A percentile compares a stretch with the other conserved stretches of the same genome.
Evolutionary conservation across 331 rosid species (phyloP).

Genomic region (Quercus tomentella): DNA sequence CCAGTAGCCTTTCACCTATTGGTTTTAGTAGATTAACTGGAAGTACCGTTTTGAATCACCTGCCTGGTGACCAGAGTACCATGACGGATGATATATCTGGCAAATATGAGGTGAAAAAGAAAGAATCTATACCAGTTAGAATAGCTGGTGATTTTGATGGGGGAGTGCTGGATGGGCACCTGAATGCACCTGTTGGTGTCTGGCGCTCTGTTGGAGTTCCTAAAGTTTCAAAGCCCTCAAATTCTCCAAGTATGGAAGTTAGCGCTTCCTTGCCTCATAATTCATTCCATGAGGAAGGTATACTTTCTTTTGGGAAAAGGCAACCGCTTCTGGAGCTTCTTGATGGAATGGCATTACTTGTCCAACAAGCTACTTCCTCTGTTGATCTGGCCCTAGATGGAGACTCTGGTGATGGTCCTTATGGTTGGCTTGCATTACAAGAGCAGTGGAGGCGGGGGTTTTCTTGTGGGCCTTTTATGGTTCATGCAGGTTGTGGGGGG

Average conservation of each 20-base stretch:
- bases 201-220: constrained; percentile 93
- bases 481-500: constrained; percentile 99
- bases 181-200: constrained; percentile 89
- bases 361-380: constrained; percentile 90
- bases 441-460: constrained; percentile 98
- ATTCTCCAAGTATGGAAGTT: constrained; percentile 73
- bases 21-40: constrained; percentile 56
- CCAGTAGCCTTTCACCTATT: constrained; percentile 46
- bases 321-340: constrained; percentile 97
- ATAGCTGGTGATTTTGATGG: constrained; percentile 94
- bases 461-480: constrained; percentile 96
- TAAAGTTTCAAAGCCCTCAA: constrained; percentile 63
- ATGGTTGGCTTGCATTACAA: constrained; percentile 94
- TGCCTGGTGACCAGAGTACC: constrained; percentile 57
- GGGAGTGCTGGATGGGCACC: constrained; percentile 84
- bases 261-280: constrained; percentile 74
- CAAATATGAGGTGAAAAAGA: constrained; percentile 81
- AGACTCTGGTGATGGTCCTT: constrained; percentile 95
- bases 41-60: constrained; percentile 56
- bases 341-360: constrained; percentile 84
- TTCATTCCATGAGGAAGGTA: constrained; percentile 79
- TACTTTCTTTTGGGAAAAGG: constrained; percentile 85
- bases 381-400: constrained; percentile 92
- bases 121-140: constrained; percentile 79
- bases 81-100: constrained; percentile 57